These are phyloP conservation scores for Rutstroemia sp. DNA, from an alignment of 2,329 filamentous ascomycete species.

Conservation along the genomic window DNA sequence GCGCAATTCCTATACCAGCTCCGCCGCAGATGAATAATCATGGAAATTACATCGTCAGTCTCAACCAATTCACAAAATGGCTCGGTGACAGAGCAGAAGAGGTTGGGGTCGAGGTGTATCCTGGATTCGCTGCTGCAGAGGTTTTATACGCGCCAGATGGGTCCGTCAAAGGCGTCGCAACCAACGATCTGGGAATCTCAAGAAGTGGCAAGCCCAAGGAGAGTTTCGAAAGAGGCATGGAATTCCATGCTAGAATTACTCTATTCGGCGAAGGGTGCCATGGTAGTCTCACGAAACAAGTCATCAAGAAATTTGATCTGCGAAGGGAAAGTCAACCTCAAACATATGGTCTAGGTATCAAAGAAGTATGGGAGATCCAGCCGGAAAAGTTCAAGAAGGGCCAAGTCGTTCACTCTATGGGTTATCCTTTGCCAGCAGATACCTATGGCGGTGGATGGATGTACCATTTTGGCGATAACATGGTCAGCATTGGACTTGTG, in stretches of 20 bases:
- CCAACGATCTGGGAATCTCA: slow-evolving; percentile 84
- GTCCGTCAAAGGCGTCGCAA: slow-evolving; percentile 87
- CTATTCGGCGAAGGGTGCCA: slow-evolving; percentile 94
- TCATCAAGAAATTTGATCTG: slow-evolving; percentile 89
- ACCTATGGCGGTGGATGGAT: slow-evolving; percentile 98
- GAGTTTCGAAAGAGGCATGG: slow-evolving; percentile 93
- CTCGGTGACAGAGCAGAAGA: slow-evolving; percentile 95
- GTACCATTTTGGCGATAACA: slow-evolving; percentile 98
- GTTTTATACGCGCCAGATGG: slow-evolving; percentile 82
- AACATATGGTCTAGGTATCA: slow-evolving; percentile 89
- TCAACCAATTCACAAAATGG: slow-evolving; percentile 96
- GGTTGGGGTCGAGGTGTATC: slow-evolving; percentile 89
- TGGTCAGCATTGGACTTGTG: slow-evolving; percentile 86
- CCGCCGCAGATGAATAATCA: slow-evolving; percentile 98
- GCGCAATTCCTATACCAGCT: slow-evolving; percentile 70
- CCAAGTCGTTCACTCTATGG: slow-evolving; percentile 81
- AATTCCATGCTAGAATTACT: slow-evolving; percentile 89
- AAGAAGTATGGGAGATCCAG: slow-evolving; percentile 95
- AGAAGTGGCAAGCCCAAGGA: slow-evolving; percentile 81
- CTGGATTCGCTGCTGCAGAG: slow-evolving; percentile 91
- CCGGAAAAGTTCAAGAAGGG: slow-evolving; percentile 89
- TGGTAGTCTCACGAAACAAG: slow-evolving; percentile 88
- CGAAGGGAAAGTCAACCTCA: slow-evolving; percentile 84
- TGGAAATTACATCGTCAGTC: slow-evolving; percentile 93
- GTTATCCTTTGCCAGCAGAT: slow-evolving; percentile 79